Percentiles rank a stretch among this genome's conserved stretches.
Conservation (phyloP, 768 basidiomycete species). For the Lentinula edodes region DNA sequence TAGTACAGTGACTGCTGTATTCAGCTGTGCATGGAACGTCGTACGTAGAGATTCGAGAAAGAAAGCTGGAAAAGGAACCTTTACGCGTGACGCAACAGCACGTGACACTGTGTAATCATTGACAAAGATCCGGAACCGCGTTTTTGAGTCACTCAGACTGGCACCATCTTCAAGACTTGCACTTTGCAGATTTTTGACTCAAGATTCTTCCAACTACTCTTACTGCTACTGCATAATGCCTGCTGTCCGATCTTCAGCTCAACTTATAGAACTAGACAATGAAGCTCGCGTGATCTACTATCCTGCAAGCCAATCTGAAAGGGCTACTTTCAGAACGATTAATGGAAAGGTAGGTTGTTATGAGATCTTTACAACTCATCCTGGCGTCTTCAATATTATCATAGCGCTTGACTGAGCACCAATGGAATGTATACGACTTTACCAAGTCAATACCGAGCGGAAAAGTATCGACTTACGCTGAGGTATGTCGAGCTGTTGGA, state of each 20-base stretch:
- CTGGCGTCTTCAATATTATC: background rate
- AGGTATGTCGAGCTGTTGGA: conserved; percentile 42
- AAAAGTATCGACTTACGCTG: conserved; percentile 53
- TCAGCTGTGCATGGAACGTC: background rate
- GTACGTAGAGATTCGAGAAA: background rate
- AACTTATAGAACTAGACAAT: background rate
- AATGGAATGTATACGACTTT: conserved; percentile 60
- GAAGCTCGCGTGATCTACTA: conserved; percentile 1
- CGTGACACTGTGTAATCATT: background rate
- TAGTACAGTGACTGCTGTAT: background rate
- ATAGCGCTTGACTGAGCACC: conserved; percentile 46
- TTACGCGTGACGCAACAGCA: background rate
- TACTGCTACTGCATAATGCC: background rate
- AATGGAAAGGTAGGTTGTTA: conserved; percentile 20
- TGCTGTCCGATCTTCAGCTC: background rate
- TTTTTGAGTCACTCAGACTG: background rate
- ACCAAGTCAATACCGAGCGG: conserved; percentile 42
- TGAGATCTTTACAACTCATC: background rate
- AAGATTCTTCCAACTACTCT: background rate
- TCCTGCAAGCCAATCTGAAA: conserved; percentile 10
- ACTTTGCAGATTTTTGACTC: no score
- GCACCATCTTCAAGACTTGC: background rate
- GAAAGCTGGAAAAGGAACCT: background rate
- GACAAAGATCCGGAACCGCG: background rate
- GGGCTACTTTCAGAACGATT: conserved; percentile 18